Conservation (phyloP, 2,329 filamentous ascomycete genomes). For the Aspergillus sp. region DNA sequence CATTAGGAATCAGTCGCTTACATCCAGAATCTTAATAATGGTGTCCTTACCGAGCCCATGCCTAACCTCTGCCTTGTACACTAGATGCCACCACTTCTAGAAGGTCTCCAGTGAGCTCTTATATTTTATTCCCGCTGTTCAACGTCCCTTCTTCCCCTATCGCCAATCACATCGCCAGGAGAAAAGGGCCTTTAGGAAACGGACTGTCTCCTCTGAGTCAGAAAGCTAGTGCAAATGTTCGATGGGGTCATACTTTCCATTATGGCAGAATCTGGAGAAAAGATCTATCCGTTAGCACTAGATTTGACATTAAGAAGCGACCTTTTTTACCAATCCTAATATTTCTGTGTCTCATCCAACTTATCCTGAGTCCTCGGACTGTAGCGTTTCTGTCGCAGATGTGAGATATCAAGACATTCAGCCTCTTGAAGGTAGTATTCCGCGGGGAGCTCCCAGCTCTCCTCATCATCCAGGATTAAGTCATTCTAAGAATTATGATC, state of each 20-base stretch:
- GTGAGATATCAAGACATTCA: conserved; percentile 18
- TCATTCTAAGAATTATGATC: conserved; percentile 12
- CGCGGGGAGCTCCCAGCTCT: conserved; percentile 10
- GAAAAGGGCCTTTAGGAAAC: conserved; percentile 21
- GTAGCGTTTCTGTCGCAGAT: conserved; percentile 23
- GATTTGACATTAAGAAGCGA: background rate
- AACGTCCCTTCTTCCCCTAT: conserved; percentile 10
- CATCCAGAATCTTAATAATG: conserved; percentile 13
- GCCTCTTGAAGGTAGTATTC: conserved; percentile 19
- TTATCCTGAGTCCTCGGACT: conserved; percentile 18
- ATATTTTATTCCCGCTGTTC: conserved; percentile 7
- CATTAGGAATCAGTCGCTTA: conserved; percentile 8
- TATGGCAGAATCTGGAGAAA: conserved; percentile 17
- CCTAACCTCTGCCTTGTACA: conserved; percentile 15
- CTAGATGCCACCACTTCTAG: conserved; percentile 21
- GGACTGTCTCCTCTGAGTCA: conserved; percentile 21
- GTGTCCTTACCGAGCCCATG: conserved; percentile 13
- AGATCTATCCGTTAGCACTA: conserved; percentile 5
- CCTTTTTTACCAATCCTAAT: conserved; percentile 17
- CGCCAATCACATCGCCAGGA: conserved; percentile 13
- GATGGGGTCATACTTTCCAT: conserved; percentile 11
- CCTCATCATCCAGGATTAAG: conserved; percentile 5
- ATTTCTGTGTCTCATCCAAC: conserved; percentile 18
- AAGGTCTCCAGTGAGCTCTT: conserved; percentile 17
- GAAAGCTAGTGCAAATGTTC: conserved; percentile 16